Evolutionary conservation across 805 yeast genomes (phyloP), one percentile per base, ranked within the genome.

Genomic region (Jamesozyma lodderae): DNA sequence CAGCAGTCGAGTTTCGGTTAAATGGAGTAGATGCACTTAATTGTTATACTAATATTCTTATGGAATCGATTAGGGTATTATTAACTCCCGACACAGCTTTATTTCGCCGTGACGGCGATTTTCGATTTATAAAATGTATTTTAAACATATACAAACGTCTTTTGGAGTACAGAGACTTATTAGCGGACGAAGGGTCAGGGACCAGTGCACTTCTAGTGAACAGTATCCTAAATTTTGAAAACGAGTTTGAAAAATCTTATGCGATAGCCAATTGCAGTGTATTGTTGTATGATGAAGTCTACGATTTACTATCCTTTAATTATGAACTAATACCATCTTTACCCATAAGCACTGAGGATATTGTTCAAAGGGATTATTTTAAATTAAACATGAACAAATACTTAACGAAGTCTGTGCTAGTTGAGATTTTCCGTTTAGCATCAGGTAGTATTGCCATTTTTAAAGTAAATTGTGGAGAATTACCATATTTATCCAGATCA

Each of bases 401-500:
- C 10, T 35, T 43, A 6, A 39, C 38, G 26, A 36, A 40, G 6
- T 39, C 45, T 24, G 17, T 42, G 9, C 26, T 48, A 19, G 51
- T 54, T 2, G 61, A 56, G 37, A 33, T 53, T 8, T 37, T 43
- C 25, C 48, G 49, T 21, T 44, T 56, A 13, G 16, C 35, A 9
- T 47, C 37, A 33, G 55, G 53, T 6, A 44, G 42, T 16, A 30
- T 54, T 19, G 59, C 59, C 3, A 40, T 56, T 3, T 53, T 54
- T 34, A 45, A 43, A 33, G 49, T 54, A 5, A 47, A 46, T 31
- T 43, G 49, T 16, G 48, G 47, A 3, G 44, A 43, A 16, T 22
- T 46, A 29, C 46, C 53, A 4, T 26, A 23, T n/a, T 6, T 31
- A 1, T 22, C 38, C 3, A 33, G n/a, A 16, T 9, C 40, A 3